These are phyloP conservation scores for Pleurotus tuoliensis DNA, from an alignment of 768 basidiomycete genomes.

Conservation along the genomic window DNA sequence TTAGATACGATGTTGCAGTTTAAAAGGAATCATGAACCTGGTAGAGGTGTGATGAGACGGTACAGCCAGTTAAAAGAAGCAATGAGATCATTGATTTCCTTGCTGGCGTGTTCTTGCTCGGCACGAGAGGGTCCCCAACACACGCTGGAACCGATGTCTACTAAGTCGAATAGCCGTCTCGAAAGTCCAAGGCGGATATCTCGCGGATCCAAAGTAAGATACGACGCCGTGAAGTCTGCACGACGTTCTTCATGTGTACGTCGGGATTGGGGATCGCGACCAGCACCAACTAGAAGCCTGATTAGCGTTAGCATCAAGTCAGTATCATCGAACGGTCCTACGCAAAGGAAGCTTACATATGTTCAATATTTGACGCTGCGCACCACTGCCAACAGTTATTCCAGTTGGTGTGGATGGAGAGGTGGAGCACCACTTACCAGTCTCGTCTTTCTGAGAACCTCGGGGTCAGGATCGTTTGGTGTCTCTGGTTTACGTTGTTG, in stretches of 20 bases:
- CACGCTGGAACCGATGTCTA: slow-evolving; percentile 27
- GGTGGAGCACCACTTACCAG: not conserved
- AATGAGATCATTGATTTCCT: slow-evolving; percentile 27
- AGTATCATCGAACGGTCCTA: not conserved
- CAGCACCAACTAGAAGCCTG: slow-evolving; percentile 40
- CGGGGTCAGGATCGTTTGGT: not conserved
- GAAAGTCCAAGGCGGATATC: slow-evolving; percentile 34
- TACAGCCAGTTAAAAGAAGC: slow-evolving; percentile 30
- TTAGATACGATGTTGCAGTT: not conserved
- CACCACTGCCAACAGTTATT: not conserved
- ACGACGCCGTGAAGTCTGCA: not conserved
- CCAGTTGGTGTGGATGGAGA: not conserved
- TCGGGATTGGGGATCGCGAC: slow-evolving; percentile 33
- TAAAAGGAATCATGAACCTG: slow-evolving; percentile 23
- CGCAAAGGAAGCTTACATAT: slow-evolving; percentile 24
- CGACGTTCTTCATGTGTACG: slow-evolving; percentile 16
- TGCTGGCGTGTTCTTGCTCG: slow-evolving; percentile 28
- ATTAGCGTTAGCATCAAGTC: not conserved
- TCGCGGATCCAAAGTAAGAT: slow-evolving; percentile 16
- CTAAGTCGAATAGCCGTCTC: slow-evolving; percentile 29
- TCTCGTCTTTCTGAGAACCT: not conserved
- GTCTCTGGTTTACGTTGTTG: not conserved
- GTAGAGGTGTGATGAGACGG: slow-evolving; percentile 31
- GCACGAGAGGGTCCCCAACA: slow-evolving; percentile 19
- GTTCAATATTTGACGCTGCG: slow-evolving; percentile 20